Evolutionary conservation across 805 yeast species (phyloP).

Genomic region (Wickerhamomyces bisporus): DNA sequence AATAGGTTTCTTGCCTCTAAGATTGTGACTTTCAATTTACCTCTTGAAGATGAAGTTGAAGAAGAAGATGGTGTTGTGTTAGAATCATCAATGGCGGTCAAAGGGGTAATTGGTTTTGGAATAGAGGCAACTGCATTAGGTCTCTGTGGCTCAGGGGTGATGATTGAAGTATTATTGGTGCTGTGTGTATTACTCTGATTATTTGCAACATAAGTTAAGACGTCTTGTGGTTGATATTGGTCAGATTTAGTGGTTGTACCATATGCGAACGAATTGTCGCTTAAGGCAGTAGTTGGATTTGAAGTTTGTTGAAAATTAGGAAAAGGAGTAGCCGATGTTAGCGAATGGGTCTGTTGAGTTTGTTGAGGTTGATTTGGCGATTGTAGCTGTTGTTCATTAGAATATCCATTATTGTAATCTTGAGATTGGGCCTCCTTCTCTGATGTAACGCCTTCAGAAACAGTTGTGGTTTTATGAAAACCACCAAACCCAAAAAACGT

Average conservation of each 20-base stretch:
- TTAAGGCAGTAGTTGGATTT: slow-evolving; percentile 66
- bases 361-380: slow-evolving; percentile 4
- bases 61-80: slow-evolving; percentile 11
- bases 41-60: slow-evolving; percentile 54
- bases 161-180: slow-evolving; percentile 16
- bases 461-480: slow-evolving; percentile 15
- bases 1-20: slow-evolving; percentile 71
- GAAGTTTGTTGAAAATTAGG: slow-evolving; percentile 42
- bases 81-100: slow-evolving; percentile 9
- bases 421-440: not conserved
- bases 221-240: slow-evolving; percentile 31
- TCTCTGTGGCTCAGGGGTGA: slow-evolving; percentile 4
- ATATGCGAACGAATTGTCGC: slow-evolving; percentile 56
- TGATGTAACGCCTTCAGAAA: slow-evolving; percentile 1
- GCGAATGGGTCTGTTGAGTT: not conserved
- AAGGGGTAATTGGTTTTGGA: slow-evolving; percentile 3
- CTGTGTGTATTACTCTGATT: slow-evolving; percentile 16
- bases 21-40: slow-evolving; percentile 76
- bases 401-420: not conserved
- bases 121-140: slow-evolving; percentile 4
- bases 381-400: slow-evolving; percentile 8
- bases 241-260: slow-evolving; percentile 54
- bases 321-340: slow-evolving; percentile 16
- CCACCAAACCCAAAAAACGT: slow-evolving; percentile 33
- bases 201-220: slow-evolving; percentile 27